phyloP scores from a whole-genome alignment of 768 basidiomycete species.

The Imleria badia region DNA sequence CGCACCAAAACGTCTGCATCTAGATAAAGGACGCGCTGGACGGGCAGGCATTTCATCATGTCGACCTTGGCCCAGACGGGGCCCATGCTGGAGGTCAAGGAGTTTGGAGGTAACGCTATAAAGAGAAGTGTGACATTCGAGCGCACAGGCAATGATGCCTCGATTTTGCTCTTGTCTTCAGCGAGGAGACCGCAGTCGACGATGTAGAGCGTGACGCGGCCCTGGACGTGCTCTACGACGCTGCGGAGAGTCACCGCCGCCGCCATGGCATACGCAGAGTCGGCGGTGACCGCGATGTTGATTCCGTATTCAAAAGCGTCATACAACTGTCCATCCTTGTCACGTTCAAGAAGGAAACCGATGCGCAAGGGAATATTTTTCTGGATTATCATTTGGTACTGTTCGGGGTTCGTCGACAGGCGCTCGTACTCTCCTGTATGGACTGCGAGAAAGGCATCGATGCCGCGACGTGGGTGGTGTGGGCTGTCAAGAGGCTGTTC shows the following conservation, averaged over 20 bases:
- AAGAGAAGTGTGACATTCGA: conserved; percentile 43
- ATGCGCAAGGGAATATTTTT: conserved; percentile 54
- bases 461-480: conserved; percentile 55
- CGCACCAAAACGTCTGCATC: conserved; percentile 54
- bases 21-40: conserved; percentile 51
- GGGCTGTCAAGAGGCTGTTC: conserved; percentile 46
- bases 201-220: conserved; percentile 49
- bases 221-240: conserved; percentile 34
- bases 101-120: conserved; percentile 34
- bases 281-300: conserved; percentile 44
- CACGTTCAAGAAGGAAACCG: conserved; percentile 38
- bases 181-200: conserved; percentile 45
- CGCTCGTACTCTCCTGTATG: conserved; percentile 49
- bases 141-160: conserved; percentile 25
- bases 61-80: conserved; percentile 52
- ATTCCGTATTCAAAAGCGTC: conserved; percentile 44
- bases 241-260: conserved; percentile 50
- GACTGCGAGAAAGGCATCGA: conserved; percentile 53
- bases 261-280: conserved; percentile 47
- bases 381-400: conserved; percentile 54
- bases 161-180: conserved; percentile 36
- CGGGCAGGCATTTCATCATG: conserved; percentile 43
- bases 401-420: conserved; percentile 34
- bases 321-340: neutral
- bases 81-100: conserved; percentile 30